These are phyloP conservation scores for Colletotrichum abscissum DNA, from an alignment of 2,329 filamentous ascomycete species.

Conservation along the genomic window DNA sequence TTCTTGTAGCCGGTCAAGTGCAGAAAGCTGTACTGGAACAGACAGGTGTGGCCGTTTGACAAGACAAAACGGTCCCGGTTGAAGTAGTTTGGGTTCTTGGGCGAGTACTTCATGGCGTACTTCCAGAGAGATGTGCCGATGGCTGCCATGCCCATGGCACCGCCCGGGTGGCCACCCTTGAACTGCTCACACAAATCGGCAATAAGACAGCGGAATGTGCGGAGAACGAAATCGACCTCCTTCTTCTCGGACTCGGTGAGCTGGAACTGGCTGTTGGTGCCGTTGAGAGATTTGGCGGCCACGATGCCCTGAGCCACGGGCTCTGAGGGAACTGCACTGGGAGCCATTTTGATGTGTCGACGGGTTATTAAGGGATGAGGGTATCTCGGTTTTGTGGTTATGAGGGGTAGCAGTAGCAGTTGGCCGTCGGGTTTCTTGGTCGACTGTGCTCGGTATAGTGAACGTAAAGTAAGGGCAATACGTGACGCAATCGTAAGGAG, in stretches of 20 bases:
- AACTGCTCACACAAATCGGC: slow-evolving; percentile 78
- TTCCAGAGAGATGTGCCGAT: slow-evolving; percentile 71
- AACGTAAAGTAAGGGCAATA: neutral
- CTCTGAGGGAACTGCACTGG: slow-evolving; percentile 28
- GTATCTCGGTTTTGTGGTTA: slow-evolving; percentile 2
- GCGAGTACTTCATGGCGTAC: slow-evolving; percentile 70
- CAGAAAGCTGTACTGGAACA: slow-evolving; percentile 65
- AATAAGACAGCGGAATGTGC: slow-evolving; percentile 71
- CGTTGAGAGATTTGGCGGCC: slow-evolving; percentile 25
- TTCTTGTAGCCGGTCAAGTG: slow-evolving; percentile 64
- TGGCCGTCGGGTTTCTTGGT: neutral
- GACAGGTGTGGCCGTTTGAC: slow-evolving; percentile 68
- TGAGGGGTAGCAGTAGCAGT: slow-evolving; percentile 1
- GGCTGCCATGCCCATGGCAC: slow-evolving; percentile 69
- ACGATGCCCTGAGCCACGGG: slow-evolving; percentile 23
- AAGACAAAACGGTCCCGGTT: slow-evolving; percentile 73
- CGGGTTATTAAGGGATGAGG: neutral
- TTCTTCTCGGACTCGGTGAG: slow-evolving; percentile 28
- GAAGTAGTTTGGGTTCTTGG: slow-evolving; percentile 65
- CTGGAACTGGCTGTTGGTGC: slow-evolving; percentile 15
- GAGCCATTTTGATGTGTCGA: slow-evolving; percentile 25
- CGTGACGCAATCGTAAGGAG: neutral
- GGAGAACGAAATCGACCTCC: slow-evolving; percentile 55
- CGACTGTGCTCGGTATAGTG: neutral
- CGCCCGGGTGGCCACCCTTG: slow-evolving; percentile 74